Percentiles rank a stretch among this genome's conserved stretches.
phyloP scores from a whole-genome alignment of 2,329 filamentous ascomycete species.

The Aspergillus novofumigatus region DNA sequence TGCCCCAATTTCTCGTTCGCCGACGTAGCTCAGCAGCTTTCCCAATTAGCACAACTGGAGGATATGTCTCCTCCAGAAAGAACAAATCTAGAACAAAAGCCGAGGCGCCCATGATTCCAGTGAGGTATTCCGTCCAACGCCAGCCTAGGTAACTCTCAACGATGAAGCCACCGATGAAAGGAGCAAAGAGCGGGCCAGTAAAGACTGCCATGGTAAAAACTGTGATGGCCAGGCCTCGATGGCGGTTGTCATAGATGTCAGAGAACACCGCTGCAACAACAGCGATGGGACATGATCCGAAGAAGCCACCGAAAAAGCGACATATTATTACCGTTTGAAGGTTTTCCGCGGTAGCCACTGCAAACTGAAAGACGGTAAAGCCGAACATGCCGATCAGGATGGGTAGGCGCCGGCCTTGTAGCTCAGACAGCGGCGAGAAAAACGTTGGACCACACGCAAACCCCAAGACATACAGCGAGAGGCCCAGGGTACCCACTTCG shows the following conservation, averaged over 20 bases:
- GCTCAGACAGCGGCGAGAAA: constrained; percentile 57
- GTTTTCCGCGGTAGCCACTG: constrained; percentile 35
- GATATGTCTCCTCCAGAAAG: constrained; percentile 51
- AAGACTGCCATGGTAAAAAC: constrained; percentile 51
- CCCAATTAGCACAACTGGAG: constrained; percentile 48
- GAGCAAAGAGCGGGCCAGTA: constrained; percentile 48
- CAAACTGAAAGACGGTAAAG: constrained; percentile 41
- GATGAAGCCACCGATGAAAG: constrained; percentile 53
- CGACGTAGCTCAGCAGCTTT: constrained; percentile 50
- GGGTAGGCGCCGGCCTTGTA: constrained; percentile 54
- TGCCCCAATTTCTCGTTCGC: constrained; percentile 52
- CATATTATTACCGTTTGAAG: constrained; percentile 37
- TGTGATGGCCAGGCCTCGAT: constrained; percentile 41
- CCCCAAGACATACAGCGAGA: constrained; percentile 43
- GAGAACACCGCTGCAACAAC: constrained; percentile 54
- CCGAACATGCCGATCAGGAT: constrained; percentile 37
- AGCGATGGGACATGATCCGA: constrained; percentile 50
- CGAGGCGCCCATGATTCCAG: constrained; percentile 47
- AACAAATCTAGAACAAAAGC: constrained; percentile 28
- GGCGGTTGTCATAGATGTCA: constrained; percentile 51
- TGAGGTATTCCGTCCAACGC: constrained; percentile 48
- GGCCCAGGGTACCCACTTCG: constrained; percentile 40
- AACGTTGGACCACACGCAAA: constrained; percentile 52
- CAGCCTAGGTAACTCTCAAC: constrained; percentile 47
- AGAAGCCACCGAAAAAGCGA: constrained; percentile 51